These are phyloP conservation scores for Spinacia oleracea DNA, from an alignment of 179 eudicot genomes.

Conservation along the genomic window DNA sequence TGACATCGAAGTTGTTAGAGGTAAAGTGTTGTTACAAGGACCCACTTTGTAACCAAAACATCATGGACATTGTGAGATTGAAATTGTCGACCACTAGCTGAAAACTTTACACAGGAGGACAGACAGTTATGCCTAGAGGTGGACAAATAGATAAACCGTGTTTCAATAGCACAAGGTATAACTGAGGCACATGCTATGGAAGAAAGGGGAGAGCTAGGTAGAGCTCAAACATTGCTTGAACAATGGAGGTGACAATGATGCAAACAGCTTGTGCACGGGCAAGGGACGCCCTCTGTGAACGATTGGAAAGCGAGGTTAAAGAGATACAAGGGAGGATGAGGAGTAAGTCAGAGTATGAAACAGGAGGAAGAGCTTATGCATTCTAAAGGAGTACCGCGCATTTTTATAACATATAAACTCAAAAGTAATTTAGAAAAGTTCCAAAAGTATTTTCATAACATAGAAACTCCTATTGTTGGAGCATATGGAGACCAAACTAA, in stretches of 20 bases:
- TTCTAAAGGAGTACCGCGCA: no score
- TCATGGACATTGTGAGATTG: conserved; percentile 29
- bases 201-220: conserved; percentile 42
- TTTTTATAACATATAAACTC: no score
- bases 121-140: conserved; percentile 44
- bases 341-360: no score
- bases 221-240: conserved; percentile 32
- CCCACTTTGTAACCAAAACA: conserved; percentile 26
- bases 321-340: conserved; percentile 38
- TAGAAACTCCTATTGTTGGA: no score
- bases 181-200: conserved; percentile 45
- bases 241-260: conserved; percentile 26
- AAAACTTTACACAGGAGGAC: conserved; percentile 29
- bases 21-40: no score
- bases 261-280: conserved; percentile 43
- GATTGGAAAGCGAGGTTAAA: conserved; percentile 37
- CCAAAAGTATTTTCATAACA: no score
- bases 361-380: no score
- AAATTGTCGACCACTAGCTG: conserved; percentile 36
- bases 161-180: conserved; percentile 47
- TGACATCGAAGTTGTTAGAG: conserved; percentile 35
- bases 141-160: conserved; percentile 51
- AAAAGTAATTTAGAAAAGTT: no score
- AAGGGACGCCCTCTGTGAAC: conserved; percentile 35
- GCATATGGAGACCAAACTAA: no score